A percentile compares a stretch with the other conserved stretches of the same genome.
These are phyloP conservation scores for Ceratobasidium sp. DNA, from an alignment of 1,284 basidiomycete genomes.

Conservation along the genomic window DNA sequence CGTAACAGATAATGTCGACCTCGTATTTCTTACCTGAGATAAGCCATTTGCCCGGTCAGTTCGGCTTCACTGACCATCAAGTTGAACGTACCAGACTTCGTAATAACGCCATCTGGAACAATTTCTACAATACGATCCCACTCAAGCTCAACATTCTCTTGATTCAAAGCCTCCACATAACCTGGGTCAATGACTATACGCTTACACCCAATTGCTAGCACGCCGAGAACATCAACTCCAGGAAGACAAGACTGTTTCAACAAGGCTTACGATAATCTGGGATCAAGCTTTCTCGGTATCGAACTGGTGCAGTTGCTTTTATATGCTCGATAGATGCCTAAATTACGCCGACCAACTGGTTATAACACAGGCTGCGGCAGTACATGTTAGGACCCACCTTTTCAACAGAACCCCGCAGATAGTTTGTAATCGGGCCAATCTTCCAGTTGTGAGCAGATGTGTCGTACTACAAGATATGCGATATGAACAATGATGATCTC, in stretches of 20 bases:
- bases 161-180: conserved; percentile 66
- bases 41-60: too few relatives aligned
- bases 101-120: conserved; percentile 63
- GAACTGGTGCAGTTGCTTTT: conserved; percentile 59
- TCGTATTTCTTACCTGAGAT: conserved; percentile 40
- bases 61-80: conserved; percentile 25
- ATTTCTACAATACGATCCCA: conserved; percentile 64
- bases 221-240: neutral
- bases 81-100: conserved; percentile 54
- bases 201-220: conserved; percentile 63
- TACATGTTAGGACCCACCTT: too few relatives aligned
- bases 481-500: too few relatives aligned
- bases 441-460: conserved; percentile 6
- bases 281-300: conserved; percentile 63
- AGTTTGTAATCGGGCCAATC: conserved; percentile 24
- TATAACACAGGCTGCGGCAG: too few relatives aligned
- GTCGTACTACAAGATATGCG: neutral
- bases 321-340: conserved; percentile 7
- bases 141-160: conserved; percentile 66
- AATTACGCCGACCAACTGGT: neutral
- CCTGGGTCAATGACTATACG: conserved; percentile 69
- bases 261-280: conserved; percentile 64
- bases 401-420: conserved; percentile 24
- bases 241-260: neutral
- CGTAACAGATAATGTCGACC: conserved; percentile 47